Evolutionary conservation across 345 rosid genomes (phyloP).

Genomic region (Sonneratia caseolaris): DNA sequence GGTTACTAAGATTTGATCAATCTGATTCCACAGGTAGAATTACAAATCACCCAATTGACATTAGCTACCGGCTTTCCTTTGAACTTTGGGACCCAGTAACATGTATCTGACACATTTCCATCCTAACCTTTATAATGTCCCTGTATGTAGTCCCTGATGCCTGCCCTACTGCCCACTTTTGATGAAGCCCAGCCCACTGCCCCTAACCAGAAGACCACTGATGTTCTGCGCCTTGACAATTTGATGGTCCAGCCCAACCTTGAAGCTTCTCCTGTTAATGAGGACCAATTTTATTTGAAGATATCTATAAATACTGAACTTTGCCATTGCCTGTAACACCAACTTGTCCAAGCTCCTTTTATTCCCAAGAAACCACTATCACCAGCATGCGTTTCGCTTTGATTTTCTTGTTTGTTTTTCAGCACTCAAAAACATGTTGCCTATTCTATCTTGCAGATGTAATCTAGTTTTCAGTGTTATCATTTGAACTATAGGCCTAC

Average conservation of each 20-base stretch:
- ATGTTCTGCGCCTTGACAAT: constrained; percentile 64
- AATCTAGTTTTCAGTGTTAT: neutral
- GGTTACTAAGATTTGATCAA: constrained; percentile 53
- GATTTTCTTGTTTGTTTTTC: constrained; percentile 14
- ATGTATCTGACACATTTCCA: constrained; percentile 25
- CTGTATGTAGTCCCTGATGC: constrained; percentile 81
- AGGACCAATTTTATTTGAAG: constrained; percentile 55
- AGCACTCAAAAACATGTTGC: constrained; percentile 18
- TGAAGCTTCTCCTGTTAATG: constrained; percentile 56
- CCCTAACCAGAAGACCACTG: constrained; percentile 87
- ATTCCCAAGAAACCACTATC: constrained; percentile 40
- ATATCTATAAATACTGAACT: constrained; percentile 28
- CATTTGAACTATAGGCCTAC: neutral
- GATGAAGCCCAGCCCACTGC: constrained; percentile 77
- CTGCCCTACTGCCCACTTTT: constrained; percentile 56
- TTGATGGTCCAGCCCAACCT: constrained; percentile 69
- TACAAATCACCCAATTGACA: constrained; percentile 24
- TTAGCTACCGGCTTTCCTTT: constrained; percentile 20
- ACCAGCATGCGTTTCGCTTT: constrained; percentile 33
- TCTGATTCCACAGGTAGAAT: constrained; percentile 29
- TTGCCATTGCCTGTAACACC: constrained; percentile 49
- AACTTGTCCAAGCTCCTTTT: constrained; percentile 47
- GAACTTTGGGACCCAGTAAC: constrained; percentile 15
- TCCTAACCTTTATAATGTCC: constrained; percentile 47
- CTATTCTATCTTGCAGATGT: constrained; percentile 1